Percentiles rank a stretch among this genome's conserved stretches.
Evolutionary conservation across 108 stramenopile species (phyloP).

Genomic region (Cyclotella baltica): DNA sequence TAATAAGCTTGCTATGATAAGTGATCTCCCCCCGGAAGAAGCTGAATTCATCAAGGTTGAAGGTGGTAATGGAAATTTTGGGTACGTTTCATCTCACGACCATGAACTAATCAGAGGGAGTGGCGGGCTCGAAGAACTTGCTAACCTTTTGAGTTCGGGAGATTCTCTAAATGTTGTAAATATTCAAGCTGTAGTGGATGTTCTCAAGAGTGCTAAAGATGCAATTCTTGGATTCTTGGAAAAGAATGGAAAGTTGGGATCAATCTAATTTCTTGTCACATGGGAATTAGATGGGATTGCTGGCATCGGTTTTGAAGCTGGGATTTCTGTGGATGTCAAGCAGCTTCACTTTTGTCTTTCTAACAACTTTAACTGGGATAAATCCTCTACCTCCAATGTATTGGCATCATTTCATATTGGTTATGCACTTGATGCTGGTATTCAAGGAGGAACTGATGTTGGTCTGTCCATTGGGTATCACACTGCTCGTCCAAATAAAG

Average conservation of each 20-base stretch:
- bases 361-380: background rate
- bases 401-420: background rate
- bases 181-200: background rate
- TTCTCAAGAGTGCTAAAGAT: background rate
- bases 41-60: too few relatives aligned
- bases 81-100: background rate
- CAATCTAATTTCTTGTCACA: background rate
- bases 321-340: background rate
- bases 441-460: background rate
- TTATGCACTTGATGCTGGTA: background rate
- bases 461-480: background rate
- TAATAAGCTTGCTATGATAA: too few relatives aligned
- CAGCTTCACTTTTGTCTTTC: background rate
- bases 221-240: background rate
- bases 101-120: background rate
- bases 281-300: background rate
- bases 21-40: too few relatives aligned
- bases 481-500: background rate
- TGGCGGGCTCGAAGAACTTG: background rate
- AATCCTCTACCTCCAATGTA: background rate
- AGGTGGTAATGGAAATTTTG: too few relatives aligned
- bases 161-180: background rate
- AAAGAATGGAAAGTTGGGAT: background rate
- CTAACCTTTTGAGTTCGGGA: background rate
- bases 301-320: background rate